phyloP scores from a whole-genome alignment of 306 rosid genomes.

The Ochetophila trinervis region DNA sequence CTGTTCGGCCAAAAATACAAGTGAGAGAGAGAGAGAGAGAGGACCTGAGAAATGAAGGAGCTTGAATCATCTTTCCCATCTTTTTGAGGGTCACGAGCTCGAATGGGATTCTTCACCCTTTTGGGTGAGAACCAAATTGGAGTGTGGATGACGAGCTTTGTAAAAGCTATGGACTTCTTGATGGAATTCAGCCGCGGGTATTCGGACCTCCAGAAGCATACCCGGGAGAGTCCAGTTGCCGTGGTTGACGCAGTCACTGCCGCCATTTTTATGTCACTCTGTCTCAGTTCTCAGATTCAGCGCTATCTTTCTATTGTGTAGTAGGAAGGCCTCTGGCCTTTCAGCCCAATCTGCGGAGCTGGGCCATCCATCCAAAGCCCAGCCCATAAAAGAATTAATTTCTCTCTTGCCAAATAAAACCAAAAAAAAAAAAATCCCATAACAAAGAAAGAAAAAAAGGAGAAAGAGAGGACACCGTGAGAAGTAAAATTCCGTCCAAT shows the following conservation, averaged over 20 bases:
- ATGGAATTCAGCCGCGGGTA: constrained; percentile 11
- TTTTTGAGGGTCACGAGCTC: constrained; percentile 47
- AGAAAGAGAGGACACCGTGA: not conserved
- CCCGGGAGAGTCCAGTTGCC: constrained; percentile 7
- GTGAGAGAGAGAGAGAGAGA: not conserved
- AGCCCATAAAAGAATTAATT: too few relatives aligned
- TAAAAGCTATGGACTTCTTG: constrained; percentile 12
- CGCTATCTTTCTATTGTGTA: not conserved
- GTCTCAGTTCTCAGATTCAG: not conserved
- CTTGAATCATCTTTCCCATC: constrained; percentile 19
- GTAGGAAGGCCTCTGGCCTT: too few relatives aligned
- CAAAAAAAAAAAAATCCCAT: too few relatives aligned
- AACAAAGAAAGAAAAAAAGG: too few relatives aligned
- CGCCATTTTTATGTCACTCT: constrained; percentile 16
- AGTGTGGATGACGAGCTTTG: constrained; percentile 18
- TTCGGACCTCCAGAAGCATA: constrained; percentile 14
- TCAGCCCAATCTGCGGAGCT: too few relatives aligned
- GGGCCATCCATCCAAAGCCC: too few relatives aligned
- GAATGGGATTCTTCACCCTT: constrained; percentile 18
- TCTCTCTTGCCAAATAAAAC: not conserved
- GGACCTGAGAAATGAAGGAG: constrained; percentile 37
- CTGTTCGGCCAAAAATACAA: not conserved
- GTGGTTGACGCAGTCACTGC: constrained; percentile 23
- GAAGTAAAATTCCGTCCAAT: not conserved
- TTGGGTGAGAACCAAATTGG: constrained; percentile 24